These are phyloP conservation scores for Trametes versicolor DNA, from an alignment of 1,284 basidiomycete species.

Conservation along the genomic window DNA sequence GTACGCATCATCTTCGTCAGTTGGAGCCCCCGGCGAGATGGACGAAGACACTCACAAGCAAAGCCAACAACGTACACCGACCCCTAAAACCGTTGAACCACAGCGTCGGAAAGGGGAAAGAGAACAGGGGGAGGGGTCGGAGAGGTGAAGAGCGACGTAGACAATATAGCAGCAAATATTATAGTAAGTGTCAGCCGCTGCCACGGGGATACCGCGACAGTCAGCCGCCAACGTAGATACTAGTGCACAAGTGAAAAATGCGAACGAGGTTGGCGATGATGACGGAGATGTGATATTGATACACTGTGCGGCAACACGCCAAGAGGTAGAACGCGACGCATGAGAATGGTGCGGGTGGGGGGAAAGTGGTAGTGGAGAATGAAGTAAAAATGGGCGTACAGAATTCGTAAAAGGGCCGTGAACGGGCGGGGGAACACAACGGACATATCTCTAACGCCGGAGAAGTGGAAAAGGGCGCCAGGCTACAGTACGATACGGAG, in stretches of 20 bases:
- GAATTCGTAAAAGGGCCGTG: conserved; percentile 19
- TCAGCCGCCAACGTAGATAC: conserved; percentile 36
- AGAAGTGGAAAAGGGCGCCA: conserved; percentile 31
- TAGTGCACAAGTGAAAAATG: conserved; percentile 40
- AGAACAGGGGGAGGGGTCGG: conserved; percentile 11
- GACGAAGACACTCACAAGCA: conserved; percentile 35
- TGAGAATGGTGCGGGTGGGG: conserved; percentile 26
- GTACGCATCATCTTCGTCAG: background rate
- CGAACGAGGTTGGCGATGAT: conserved; percentile 35
- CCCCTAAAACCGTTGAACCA: conserved; percentile 32
- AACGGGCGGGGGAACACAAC: conserved; percentile 16
- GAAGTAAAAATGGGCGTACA: conserved; percentile 24
- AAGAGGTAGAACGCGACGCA: conserved; percentile 29
- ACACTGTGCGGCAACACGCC: conserved; percentile 45
- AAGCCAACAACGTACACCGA: conserved; percentile 40
- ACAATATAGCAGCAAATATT: conserved; percentile 37
- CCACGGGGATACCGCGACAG: conserved; percentile 23
- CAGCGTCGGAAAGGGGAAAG: conserved; percentile 15
- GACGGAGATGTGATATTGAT: conserved; percentile 45
- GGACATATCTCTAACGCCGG: conserved; percentile 34
- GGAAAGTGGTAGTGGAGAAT: conserved; percentile 16
- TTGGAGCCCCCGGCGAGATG: background rate
- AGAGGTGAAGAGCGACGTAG: conserved; percentile 18
- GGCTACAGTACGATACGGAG: conserved; percentile 34
- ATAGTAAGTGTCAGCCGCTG: conserved; percentile 34